Evolutionary conservation across 805 yeast genomes (phyloP), one percentile per base, ranked within the genome.

Genomic region (Candida nanaspora): DNA sequence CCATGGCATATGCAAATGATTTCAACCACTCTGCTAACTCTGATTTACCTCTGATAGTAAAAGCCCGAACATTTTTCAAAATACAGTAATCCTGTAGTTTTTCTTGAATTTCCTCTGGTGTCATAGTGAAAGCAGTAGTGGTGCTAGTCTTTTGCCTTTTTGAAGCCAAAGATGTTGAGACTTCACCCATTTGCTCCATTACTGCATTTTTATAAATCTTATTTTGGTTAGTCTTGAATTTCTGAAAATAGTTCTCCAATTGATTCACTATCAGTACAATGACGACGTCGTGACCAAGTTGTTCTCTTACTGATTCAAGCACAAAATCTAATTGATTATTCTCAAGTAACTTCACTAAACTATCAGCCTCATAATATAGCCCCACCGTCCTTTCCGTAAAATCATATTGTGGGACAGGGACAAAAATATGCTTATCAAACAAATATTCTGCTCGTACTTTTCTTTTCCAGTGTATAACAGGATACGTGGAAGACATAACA

Each of bases 1-100:
- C 68, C 6, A 82, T 66, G 0, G 86, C 68, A 47, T 78, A 73
- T 0, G 84, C 63, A 46, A 80, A 69, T 14, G 80, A 71, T 35
- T 66, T 70, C 14, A 81, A 51, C 78, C 86, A 78, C 4, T 61
- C 66, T 1, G 66, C 41, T 1, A 73, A 58, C 38, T 79, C 85
- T 36, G 56, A 66, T 6, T 53, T 51, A 35, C 65, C 74, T 58
- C 65, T 68, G 2, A 73, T 66, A 14, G 69, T 72, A 48, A 78
- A 77, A 1, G 79, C 53, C 46, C 76, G 77, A 18, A 75, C 56
- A 3, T 71, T 70, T 47, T 66, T 48, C 26, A 63, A 49, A 6
- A 80, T 57, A 53, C 79, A 80, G 8, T 73, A 56, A 29, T 65
- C 65, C 13, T 69, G 56, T 1, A 78, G 44, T 5, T 68, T 51